Conservation (phyloP, 768 basidiomycete species). For the Chalciporus sphaerocephalus region DNA sequence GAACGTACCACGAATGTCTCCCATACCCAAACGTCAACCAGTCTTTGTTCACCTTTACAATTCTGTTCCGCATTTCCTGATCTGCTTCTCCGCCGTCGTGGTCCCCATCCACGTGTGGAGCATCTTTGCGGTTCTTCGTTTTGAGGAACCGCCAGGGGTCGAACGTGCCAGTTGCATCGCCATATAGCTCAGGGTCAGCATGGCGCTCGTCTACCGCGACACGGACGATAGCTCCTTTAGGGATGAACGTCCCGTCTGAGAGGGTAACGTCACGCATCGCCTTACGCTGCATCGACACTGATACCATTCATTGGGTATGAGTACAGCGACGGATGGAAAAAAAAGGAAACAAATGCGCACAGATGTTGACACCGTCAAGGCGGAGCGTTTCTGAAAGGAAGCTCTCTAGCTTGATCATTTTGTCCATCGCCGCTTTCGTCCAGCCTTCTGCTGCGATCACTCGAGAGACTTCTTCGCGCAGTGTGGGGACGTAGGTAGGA, state of each 20-base stretch:
- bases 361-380: conserved; percentile 28
- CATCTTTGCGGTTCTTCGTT: too few species aligned
- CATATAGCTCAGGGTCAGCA: too few species aligned
- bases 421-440: conserved; percentile 14
- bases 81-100: conserved; percentile 24
- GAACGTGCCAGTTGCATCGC: conserved; percentile 23
- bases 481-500: conserved; percentile 12
- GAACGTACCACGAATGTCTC: conserved; percentile 17
- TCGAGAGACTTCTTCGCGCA: conserved; percentile 16
- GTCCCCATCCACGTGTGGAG: too few species aligned
- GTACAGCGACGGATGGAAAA: too few species aligned
- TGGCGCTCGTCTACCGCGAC: conserved; percentile 33
- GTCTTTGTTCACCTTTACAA: conserved; percentile 29
- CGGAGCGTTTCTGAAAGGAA: conserved; percentile 24
- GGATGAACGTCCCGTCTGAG: conserved; percentile 37
- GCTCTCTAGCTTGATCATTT: conserved; percentile 20
- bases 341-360: too few species aligned
- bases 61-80: conserved; percentile 31
- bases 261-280: conserved; percentile 19
- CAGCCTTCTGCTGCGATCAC: conserved; percentile 14
- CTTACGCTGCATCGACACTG: conserved; percentile 7
- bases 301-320: too few species aligned
- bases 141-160: conserved; percentile 39
- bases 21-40: conserved; percentile 37
- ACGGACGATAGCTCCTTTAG: conserved; percentile 28